These are phyloP conservation scores for Mycothermus thermophilus DNA, from an alignment of 495 filamentous ascomycete species.

Conservation along the genomic window DNA sequence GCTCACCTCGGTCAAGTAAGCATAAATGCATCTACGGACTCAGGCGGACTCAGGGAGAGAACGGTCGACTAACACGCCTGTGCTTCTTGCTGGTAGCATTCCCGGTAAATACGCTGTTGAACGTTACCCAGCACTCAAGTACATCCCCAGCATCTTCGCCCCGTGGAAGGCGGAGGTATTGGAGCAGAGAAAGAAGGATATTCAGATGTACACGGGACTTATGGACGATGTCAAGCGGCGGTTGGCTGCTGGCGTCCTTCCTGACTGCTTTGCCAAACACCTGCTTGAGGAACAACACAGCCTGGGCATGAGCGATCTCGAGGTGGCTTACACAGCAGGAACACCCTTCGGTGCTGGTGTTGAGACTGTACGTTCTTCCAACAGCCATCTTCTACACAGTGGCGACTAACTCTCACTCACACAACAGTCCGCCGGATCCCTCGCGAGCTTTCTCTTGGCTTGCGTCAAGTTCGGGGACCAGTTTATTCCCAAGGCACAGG, in stretches of 20 bases:
- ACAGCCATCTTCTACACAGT: constrained; percentile 30
- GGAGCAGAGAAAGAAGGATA: constrained; percentile 35
- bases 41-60: too few species aligned
- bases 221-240: constrained; percentile 24
- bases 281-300: constrained; percentile 33
- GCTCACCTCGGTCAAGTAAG: constrained; percentile 40
- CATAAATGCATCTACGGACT: background rate
- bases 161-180: constrained; percentile 45
- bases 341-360: constrained; percentile 49
- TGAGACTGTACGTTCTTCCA: constrained; percentile 46
- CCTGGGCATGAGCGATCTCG: constrained; percentile 36
- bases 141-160: constrained; percentile 38
- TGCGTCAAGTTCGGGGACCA: constrained; percentile 37
- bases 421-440: constrained; percentile 21
- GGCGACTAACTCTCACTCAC: constrained; percentile 32
- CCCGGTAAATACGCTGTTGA: constrained; percentile 46
- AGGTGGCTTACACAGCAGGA: constrained; percentile 43
- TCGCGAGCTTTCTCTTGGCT: constrained; percentile 44
- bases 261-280: constrained; percentile 37
- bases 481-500: constrained; percentile 34
- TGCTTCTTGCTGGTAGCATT: constrained; percentile 19
- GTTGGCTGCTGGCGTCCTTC: constrained; percentile 25
- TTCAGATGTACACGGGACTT: constrained; percentile 36
- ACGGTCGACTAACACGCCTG: background rate
- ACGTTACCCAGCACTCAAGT: constrained; percentile 41